phyloP scores from a whole-genome alignment of 331 rosid species.

The Phaseolus coccineus region DNA sequence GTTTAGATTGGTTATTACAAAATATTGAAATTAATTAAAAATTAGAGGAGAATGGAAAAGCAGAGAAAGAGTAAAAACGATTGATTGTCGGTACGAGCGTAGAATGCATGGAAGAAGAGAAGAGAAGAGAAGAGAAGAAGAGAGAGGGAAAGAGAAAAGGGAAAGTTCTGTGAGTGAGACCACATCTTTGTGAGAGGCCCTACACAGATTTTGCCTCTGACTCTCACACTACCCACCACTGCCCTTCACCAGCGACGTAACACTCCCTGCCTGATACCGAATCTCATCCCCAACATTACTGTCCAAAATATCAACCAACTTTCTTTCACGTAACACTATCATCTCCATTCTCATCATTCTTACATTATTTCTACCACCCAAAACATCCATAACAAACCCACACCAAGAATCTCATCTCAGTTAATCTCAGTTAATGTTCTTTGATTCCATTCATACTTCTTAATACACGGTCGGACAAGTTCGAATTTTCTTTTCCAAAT shows the following conservation, averaged over 20 bases:
- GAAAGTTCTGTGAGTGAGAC: conserved; percentile 26
- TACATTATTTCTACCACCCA: no score
- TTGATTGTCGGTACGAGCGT: conserved; percentile 59
- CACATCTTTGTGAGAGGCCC: conserved; percentile 53
- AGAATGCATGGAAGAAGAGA: conserved; percentile 43
- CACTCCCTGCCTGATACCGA: conserved; percentile 35
- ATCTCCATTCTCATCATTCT: no score
- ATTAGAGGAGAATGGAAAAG: no score
- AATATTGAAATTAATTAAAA: no score
- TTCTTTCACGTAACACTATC: not conserved
- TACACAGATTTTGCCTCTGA: conserved; percentile 52
- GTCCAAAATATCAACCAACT: conserved; percentile 33
- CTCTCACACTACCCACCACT: conserved; percentile 43
- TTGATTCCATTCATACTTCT: no score
- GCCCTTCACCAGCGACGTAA: conserved; percentile 22
- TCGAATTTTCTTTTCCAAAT: no score
- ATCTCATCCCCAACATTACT: conserved; percentile 45
- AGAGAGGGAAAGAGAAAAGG: not conserved
- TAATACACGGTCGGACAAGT: no score
- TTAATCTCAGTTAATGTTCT: no score
- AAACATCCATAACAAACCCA: no score
- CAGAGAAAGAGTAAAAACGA: conserved; percentile 13
- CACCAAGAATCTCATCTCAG: no score
- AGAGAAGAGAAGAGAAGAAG: no score
- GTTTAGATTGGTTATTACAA: not conserved